Evolutionary conservation across 2,329 filamentous ascomycete genomes (phyloP).

Genomic region (Coniella lustricola): DNA sequence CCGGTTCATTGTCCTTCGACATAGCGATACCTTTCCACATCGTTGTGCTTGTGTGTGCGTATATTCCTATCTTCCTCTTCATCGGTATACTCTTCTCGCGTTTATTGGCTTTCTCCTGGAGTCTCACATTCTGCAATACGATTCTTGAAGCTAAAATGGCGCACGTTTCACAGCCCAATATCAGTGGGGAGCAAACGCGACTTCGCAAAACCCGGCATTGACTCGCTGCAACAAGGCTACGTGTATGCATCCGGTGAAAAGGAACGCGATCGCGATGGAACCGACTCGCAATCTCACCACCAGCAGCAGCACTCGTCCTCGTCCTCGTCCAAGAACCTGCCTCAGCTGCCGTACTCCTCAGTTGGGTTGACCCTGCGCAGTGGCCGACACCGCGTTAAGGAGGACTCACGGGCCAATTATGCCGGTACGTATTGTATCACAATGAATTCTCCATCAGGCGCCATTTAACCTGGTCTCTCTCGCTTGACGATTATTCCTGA

Average conservation of each 20-base stretch:
- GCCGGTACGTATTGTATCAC: slow-evolving; percentile 17
- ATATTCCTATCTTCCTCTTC: background rate
- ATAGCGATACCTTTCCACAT: slow-evolving; percentile 29
- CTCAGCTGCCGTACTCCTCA: slow-evolving; percentile 27
- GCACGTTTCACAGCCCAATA: slow-evolving; percentile 22
- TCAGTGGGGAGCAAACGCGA: slow-evolving; percentile 28
- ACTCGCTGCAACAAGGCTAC: slow-evolving; percentile 29
- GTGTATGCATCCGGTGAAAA: slow-evolving; percentile 28
- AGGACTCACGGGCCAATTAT: slow-evolving; percentile 31
- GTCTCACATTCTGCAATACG: background rate
- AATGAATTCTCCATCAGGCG: background rate
- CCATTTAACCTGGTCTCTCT: no score
- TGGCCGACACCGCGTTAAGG: slow-evolving; percentile 27
- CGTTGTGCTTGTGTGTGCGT: slow-evolving; percentile 32
- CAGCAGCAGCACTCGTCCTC: slow-evolving; percentile 18
- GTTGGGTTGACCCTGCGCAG: slow-evolving; percentile 28
- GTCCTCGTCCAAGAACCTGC: slow-evolving; percentile 16
- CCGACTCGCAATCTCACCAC: slow-evolving; percentile 16
- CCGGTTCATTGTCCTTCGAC: slow-evolving; percentile 30
- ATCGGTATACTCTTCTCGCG: background rate
- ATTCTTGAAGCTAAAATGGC: background rate
- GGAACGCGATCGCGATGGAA: slow-evolving; percentile 19
- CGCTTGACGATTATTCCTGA: no score
- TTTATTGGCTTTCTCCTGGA: no score
- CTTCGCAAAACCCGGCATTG: slow-evolving; percentile 30